Evolutionary conservation across 495 filamentous ascomycete genomes (phyloP).

Genomic region (Hypoxylon fuscum): DNA sequence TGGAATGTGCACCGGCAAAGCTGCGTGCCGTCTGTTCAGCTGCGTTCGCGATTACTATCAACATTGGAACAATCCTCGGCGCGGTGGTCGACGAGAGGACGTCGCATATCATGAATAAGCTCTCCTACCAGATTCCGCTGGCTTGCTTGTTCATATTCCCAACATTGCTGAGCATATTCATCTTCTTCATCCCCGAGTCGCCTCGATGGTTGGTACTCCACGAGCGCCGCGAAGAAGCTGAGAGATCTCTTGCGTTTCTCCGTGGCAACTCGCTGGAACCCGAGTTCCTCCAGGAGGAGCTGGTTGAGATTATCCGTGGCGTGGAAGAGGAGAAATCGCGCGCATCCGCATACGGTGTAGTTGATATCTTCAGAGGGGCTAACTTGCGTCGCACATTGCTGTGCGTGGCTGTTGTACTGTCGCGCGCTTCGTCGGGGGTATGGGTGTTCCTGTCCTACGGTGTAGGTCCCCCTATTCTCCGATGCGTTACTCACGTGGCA

Average conservation of each 20-base stretch:
- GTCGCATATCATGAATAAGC: conserved; percentile 45
- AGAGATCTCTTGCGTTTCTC: conserved; percentile 31
- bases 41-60: conserved; percentile 54
- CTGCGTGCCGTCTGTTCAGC: conserved; percentile 54
- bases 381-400: conserved; percentile 45
- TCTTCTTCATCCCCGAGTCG: conserved; percentile 61
- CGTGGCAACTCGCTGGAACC: conserved; percentile 32
- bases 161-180: conserved; percentile 47
- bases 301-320: conserved; percentile 41
- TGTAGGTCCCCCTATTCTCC: conserved; percentile 29
- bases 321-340: conserved; percentile 41
- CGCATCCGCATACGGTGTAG: conserved; percentile 32
- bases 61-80: conserved; percentile 57
- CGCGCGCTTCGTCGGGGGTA: conserved; percentile 43
- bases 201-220: conserved; percentile 53
- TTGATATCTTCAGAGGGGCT: conserved; percentile 43
- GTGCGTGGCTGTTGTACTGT: conserved; percentile 33
- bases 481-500: conserved; percentile 1
- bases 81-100: conserved; percentile 62
- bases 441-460: conserved; percentile 45
- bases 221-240: conserved; percentile 30
- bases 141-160: conserved; percentile 59
- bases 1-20: conserved; percentile 49
- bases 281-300: conserved; percentile 44
- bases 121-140: conserved; percentile 59